Base-by-base conservation (phyloP, 805 yeast genomes). In the Candida ficus region DNA sequence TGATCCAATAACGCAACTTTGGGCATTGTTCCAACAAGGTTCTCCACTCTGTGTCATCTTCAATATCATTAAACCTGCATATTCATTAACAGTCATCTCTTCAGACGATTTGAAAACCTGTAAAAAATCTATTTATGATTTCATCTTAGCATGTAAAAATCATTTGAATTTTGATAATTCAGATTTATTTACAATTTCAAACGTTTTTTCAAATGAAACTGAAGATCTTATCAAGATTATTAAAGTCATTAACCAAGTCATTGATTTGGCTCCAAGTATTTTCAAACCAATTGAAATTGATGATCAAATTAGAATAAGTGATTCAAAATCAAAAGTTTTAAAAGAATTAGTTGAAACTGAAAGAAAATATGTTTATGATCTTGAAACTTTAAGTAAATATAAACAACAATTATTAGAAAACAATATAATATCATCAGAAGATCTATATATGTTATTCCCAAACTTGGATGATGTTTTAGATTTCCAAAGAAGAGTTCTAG, bases 1-100 rank as follows among this genome's bases (percentile, higher is more conserved):
- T 55, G 99, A 93, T 59, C 97, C 98, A 4, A 97, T 86, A 3
- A 88, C 96, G 2, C 90, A 88, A 47, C 59, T 93, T 32, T 85
- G 96, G 78, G 81, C 87, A 49, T 66, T 93, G 26, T 80, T 93
- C 54, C 95, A 91, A 54, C 88, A 85, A 54, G 99, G 98, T 10
- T 82, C 95, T 3, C 95, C 98, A 4, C 67, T 93, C 31, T 90
- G 98, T 61, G 75, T 87, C 31, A 66, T 91, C 7, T 87, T 83
- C 68, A 91, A 93, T 62, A 68, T 78, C 12, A 71, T 88, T 17
- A 71, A 70, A 40, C 80, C 82, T 2, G 71, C 71, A 29, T 70
- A 73, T 40, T 76, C 80, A 40, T 66, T 83, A 33, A 72, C 82
- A 2, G 73, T 80, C 13, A 76, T 83, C 7, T 75, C 83, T 16